phyloP scores from a whole-genome alignment of 2,329 filamentous ascomycete genomes.

The Sclerotinia nivalis region DNA sequence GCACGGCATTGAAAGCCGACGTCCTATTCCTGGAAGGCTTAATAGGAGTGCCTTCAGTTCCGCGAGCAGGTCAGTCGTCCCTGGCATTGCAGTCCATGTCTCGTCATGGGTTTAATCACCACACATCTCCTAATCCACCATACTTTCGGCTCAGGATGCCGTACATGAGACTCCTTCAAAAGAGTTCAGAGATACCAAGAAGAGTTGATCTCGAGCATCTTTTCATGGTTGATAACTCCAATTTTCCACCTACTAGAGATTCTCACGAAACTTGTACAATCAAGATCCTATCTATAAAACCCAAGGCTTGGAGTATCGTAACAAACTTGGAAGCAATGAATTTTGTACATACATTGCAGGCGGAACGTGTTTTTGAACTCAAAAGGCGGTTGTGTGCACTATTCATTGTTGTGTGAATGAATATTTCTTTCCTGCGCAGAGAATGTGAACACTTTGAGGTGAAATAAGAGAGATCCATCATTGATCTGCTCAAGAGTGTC shows the following conservation, averaged over 20 bases:
- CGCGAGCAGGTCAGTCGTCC: constrained; percentile 88
- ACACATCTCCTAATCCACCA: constrained; percentile 45
- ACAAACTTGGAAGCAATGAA: background rate
- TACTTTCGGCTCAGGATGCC: constrained; percentile 35
- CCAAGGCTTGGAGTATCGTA: background rate
- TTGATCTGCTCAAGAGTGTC: too few species aligned
- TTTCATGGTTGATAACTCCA: background rate
- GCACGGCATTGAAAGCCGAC: constrained; percentile 51
- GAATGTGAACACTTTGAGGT: too few species aligned
- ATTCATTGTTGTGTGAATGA: background rate
- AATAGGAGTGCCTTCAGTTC: constrained; percentile 88
- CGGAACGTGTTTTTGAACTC: background rate
- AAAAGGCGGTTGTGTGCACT: background rate
- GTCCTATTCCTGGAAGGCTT: constrained; percentile 82
- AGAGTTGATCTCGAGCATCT: background rate
- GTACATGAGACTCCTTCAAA: background rate
- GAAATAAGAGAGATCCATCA: too few species aligned
- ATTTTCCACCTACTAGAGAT: too few species aligned
- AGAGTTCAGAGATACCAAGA: too few species aligned
- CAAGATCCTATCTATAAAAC: background rate
- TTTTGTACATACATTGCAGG: background rate
- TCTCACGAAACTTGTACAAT: background rate
- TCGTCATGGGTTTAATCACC: constrained; percentile 38
- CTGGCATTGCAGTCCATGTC: constrained; percentile 53
- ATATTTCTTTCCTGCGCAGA: too few species aligned